These are phyloP conservation scores for Odontarrhena argentea DNA, from an alignment of 345 rosid species.

Conservation along the genomic window DNA sequence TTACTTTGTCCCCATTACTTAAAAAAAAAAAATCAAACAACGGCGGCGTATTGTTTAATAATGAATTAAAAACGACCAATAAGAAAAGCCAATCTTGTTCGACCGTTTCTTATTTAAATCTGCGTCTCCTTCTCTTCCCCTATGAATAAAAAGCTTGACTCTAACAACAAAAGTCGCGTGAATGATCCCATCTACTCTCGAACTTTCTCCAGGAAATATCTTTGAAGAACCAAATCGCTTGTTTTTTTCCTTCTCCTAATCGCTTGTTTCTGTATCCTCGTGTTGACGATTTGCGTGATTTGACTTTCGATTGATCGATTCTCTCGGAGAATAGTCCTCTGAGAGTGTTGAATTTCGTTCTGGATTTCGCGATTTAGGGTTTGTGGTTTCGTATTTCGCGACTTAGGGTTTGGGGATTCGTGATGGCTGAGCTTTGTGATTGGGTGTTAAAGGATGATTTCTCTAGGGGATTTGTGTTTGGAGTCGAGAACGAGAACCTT, in stretches of 20 bases:
- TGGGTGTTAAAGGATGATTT: conserved; percentile 25
- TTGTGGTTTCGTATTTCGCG: background rate
- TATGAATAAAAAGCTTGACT: background rate
- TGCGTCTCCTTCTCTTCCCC: conserved; percentile 6
- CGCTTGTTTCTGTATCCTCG: background rate
- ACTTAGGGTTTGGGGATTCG: conserved; percentile 24
- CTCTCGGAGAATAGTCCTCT: background rate
- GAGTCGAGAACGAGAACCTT: conserved; percentile 21
- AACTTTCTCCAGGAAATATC: conserved; percentile 3
- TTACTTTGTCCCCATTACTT: background rate
- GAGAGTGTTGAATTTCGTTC: background rate
- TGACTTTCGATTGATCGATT: conserved; percentile 3
- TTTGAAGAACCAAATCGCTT: background rate
- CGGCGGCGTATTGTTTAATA: background rate
- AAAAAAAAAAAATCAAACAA: background rate
- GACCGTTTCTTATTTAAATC: conserved; percentile 38
- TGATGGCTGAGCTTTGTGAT: conserved; percentile 36
- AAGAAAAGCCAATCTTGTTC: background rate
- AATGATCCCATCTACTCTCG: conserved; percentile 14
- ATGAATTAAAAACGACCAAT: background rate
- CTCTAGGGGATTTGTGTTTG: conserved; percentile 6
- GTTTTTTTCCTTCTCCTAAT: background rate
- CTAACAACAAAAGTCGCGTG: conserved; percentile 34
- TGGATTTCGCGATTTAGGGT: conserved; percentile 13
- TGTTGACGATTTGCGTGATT: conserved; percentile 9